Percentiles rank a stretch among this genome's conserved stretches.
Evolutionary conservation across 1,284 basidiomycete genomes (phyloP).

Genomic region (Polyporus tsugae): DNA sequence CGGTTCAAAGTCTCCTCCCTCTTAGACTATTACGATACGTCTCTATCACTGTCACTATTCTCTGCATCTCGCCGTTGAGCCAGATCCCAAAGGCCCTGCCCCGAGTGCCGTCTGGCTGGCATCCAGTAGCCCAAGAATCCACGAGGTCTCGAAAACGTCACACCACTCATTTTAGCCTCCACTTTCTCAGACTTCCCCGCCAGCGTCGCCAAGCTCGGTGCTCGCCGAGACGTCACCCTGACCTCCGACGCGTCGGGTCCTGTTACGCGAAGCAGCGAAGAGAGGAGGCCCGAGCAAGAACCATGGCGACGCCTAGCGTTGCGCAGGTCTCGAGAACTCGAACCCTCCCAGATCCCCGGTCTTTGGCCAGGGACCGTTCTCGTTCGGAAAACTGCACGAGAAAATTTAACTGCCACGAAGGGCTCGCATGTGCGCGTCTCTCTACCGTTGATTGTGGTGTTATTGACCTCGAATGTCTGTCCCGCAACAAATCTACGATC

Average conservation of each 20-base stretch:
- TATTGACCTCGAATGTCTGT: too few species aligned
- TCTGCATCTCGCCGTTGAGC: too few species aligned
- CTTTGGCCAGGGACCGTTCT: background rate
- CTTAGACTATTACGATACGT: too few species aligned
- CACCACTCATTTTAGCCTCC: background rate
- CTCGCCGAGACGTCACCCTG: background rate
- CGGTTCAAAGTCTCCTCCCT: background rate
- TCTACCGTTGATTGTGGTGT: background rate
- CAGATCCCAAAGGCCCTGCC: too few species aligned
- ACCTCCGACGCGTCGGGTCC: background rate
- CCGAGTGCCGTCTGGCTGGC: too few species aligned
- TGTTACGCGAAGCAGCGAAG: background rate
- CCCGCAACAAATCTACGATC: too few species aligned
- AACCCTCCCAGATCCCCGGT: background rate
- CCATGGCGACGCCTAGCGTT: background rate
- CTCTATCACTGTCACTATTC: too few species aligned
- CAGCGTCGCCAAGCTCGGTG: background rate
- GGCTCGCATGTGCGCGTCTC: background rate
- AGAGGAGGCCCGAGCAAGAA: background rate
- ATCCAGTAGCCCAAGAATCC: background rate
- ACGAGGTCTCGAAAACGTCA: background rate
- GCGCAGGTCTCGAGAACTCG: constrained; percentile 1
- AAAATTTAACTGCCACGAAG: background rate
- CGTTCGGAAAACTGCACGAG: background rate
- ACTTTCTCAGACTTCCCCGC: constrained; percentile 5